Evolutionary conservation across 768 basidiomycete genomes (phyloP), one percentile per base, ranked within the genome.

Genomic region (Trametes elegans): DNA sequence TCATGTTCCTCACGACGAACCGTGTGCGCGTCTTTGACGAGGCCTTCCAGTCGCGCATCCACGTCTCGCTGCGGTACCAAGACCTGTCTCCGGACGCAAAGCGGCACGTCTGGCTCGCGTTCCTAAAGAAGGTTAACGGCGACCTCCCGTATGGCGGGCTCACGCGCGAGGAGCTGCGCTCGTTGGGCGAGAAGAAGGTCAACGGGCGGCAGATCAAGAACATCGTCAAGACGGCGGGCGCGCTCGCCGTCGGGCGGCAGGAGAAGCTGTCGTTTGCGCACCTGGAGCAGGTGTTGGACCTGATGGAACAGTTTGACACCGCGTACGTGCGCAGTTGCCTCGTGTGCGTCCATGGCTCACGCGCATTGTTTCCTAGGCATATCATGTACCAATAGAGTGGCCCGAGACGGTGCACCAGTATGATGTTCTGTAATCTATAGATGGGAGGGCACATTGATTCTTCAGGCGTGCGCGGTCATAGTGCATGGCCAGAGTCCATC

Each of bases 171-270:
- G 69, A 85, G 55, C 72, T 83, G 35, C 67, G 63, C 27, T 66
- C 71, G 39, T 71, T 87, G 7, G 79, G 80, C 3, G 71, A 69
- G 64, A 73, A 78, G 58, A 73, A 78, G 38, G 73, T 86, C 54
- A 86, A 86, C 62, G 85, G 85, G 9, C 63, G 83, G 38, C 82
- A 85, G 70, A 85, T 86, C 64, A 88, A 85, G 78, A 87, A 88
- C 58, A 82, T 81, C 6, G 81, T 80, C 21, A 73, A 81, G 57
- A 87, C 83, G 2, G 84, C 84, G n/a, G 77, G 79, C 50, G 80
- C 81, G 46, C 71, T 86, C 27, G 84, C 85, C 14, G 55, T 72
- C 5, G 81, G 76, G 0, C 67, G 77, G 18, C 72, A 74, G 31
- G 75, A 81, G 68, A 66, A 64, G 39, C 69, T 86, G 11, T 67